A percentile compares a stretch with the other conserved stretches of the same genome.
These are phyloP conservation scores for Malus hybrid DNA, from an alignment of 331 rosid genomes.

Conservation along the genomic window DNA sequence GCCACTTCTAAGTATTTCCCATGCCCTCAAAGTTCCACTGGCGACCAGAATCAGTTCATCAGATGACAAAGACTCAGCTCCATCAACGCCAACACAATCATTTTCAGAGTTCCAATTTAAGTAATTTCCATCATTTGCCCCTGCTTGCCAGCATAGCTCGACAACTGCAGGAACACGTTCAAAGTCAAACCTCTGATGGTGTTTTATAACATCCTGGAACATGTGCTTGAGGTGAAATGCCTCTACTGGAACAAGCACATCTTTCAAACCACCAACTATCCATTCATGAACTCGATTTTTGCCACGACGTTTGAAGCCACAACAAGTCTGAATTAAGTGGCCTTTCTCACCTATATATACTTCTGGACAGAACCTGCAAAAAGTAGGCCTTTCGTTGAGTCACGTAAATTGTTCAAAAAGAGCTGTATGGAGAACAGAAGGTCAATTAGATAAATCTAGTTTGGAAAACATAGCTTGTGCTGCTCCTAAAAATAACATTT, in stretches of 20 bases:
- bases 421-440: not conserved
- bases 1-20: constrained; percentile 71
- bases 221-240: constrained; percentile 59
- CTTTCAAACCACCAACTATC: constrained; percentile 61
- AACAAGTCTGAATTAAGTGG: constrained; percentile 67
- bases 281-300: constrained; percentile 62
- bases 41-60: constrained; percentile 45
- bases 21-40: constrained; percentile 50
- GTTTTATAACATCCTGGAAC: constrained; percentile 44
- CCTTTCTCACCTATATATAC: constrained; percentile 65
- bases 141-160: constrained; percentile 92
- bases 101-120: constrained; percentile 30
- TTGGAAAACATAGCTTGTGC: not conserved
- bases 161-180: constrained; percentile 79
- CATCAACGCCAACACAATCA: constrained; percentile 19
- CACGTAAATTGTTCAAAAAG: not conserved
- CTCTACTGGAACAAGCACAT: constrained; percentile 69
- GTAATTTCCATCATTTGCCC: constrained; percentile 33
- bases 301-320: constrained; percentile 56
- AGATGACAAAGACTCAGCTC: constrained; percentile 28
- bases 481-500: too few relatives aligned
- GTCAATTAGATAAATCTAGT: not conserved
- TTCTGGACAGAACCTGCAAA: constrained; percentile 80
- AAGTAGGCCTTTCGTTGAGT: not conserved
- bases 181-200: constrained; percentile 70